phyloP scores from a whole-genome alignment of 2,329 filamentous ascomycete species.

The Boeremia exigua region DNA sequence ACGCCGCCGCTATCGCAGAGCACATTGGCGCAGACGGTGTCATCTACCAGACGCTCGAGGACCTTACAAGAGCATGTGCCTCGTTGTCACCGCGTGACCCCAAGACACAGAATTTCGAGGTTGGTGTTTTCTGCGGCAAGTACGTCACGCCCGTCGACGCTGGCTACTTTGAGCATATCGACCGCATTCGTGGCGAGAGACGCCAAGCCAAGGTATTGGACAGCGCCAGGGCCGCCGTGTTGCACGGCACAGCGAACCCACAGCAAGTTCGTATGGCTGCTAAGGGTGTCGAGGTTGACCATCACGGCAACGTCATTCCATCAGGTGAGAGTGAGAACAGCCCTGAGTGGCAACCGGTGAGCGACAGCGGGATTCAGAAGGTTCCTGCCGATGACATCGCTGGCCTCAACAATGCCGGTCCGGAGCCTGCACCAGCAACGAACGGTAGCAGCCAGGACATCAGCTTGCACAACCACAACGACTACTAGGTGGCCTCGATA shows the following conservation, averaged over 20 bases:
- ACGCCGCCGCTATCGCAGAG: conserved; percentile 65
- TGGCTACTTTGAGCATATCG: conserved; percentile 82
- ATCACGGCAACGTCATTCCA: conserved; percentile 63
- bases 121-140: conserved; percentile 88
- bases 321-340: conserved; percentile 40
- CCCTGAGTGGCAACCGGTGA: conserved; percentile 34
- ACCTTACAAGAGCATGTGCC: conserved; percentile 79
- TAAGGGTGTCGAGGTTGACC: conserved; percentile 65
- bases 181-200: conserved; percentile 72
- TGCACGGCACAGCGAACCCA: conserved; percentile 66
- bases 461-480: conserved; percentile 63
- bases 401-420: conserved; percentile 25
- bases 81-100: conserved; percentile 68
- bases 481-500: conserved; percentile 30
- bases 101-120: conserved; percentile 74
- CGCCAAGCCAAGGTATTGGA: conserved; percentile 71
- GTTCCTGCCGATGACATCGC: conserved; percentile 23
- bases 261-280: conserved; percentile 67
- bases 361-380: conserved; percentile 23
- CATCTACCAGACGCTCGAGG: conserved; percentile 77
- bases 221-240: conserved; percentile 67
- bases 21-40: conserved; percentile 78
- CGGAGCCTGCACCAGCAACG: conserved; percentile 34
- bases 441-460: conserved; percentile 60
- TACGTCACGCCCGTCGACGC: conserved; percentile 82